These are phyloP conservation scores for Ophiognomonia clavigignenti-juglandacearum DNA, from an alignment of 2,329 filamentous ascomycete species.

Conservation along the genomic window DNA sequence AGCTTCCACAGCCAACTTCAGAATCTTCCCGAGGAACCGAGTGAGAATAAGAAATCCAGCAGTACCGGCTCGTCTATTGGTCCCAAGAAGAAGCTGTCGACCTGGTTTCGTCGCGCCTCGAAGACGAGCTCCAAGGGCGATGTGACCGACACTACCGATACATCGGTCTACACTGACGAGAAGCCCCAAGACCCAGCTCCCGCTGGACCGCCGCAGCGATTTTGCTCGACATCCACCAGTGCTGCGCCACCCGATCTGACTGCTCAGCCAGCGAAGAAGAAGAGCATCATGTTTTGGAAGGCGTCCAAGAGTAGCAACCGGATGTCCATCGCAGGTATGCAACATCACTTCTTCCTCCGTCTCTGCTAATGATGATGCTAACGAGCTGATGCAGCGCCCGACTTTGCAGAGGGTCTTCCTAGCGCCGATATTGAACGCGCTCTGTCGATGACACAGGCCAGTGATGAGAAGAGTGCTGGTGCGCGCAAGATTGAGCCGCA, in stretches of 20 bases:
- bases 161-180: constrained; percentile 1
- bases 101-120: constrained; percentile 45
- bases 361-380: constrained; percentile 16
- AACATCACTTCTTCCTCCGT: background rate
- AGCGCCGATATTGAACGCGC: constrained; percentile 4
- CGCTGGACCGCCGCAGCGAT: constrained; percentile 4
- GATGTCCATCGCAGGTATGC: constrained; percentile 42
- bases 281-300: constrained; percentile 55
- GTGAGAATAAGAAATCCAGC: constrained; percentile 9
- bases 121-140: constrained; percentile 31
- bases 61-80: constrained; percentile 18
- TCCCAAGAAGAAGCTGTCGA: constrained; percentile 38
- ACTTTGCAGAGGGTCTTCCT: constrained; percentile 23
- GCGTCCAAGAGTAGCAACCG: constrained; percentile 34
- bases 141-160: constrained; percentile 13
- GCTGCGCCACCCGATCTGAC: constrained; percentile 16
- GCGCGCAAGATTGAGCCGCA: constrained; percentile 57
- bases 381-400: constrained; percentile 22
- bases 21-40: constrained; percentile 18
- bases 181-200: background rate
- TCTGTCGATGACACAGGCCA: constrained; percentile 25
- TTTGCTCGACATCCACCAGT: constrained; percentile 18
- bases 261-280: constrained; percentile 33
- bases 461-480: constrained; percentile 30
- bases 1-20: constrained; percentile 8